phyloP scores from a whole-genome alignment of 176 grass and related monocot species.

The Zizania latifolia region DNA sequence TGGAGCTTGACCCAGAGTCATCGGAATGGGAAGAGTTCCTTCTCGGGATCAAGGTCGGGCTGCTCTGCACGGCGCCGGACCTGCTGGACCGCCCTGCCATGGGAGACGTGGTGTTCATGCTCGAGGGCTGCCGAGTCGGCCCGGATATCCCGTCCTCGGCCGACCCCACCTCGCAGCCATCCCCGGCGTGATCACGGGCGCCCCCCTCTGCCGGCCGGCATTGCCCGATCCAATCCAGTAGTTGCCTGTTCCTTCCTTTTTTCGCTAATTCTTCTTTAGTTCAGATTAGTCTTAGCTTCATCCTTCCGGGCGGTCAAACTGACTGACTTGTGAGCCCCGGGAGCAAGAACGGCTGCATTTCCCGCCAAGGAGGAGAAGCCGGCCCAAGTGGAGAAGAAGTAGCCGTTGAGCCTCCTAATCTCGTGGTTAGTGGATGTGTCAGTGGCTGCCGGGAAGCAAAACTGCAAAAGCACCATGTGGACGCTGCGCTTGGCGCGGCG shows the following conservation, averaged over 20 bases:
- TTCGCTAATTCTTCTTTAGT: constrained; percentile 28
- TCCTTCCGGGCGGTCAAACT: constrained; percentile 16
- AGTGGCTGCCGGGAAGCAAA: neutral
- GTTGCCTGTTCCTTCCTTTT: neutral
- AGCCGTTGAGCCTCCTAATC: constrained; percentile 56
- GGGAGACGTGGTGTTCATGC: constrained; percentile 99
- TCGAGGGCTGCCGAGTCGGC: constrained; percentile 94
- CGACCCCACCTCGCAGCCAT: constrained; percentile 85
- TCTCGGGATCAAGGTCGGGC: constrained; percentile 87
- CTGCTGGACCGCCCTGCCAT: constrained; percentile 78
- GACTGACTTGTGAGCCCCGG: constrained; percentile 5
- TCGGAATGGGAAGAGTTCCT: constrained; percentile 99
- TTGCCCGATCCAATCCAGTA: constrained; percentile 21
- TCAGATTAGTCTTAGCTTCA: constrained; percentile 32
- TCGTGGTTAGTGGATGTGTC: neutral
- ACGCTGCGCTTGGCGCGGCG: constrained; percentile 23
- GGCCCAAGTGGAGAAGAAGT: constrained; percentile 27
- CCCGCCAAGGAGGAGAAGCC: constrained; percentile 30
- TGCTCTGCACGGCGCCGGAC: constrained; percentile 88
- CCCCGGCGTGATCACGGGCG: constrained; percentile 48
- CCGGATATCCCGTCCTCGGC: constrained; percentile 91
- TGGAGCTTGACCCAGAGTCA: constrained; percentile 94
- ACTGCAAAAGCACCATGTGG: constrained; percentile 45
- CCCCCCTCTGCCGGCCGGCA: constrained; percentile 14
- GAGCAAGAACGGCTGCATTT: neutral